These are phyloP conservation scores for Microsporum audouinii DNA, from an alignment of 2,329 filamentous ascomycete species.

Conservation along the genomic window DNA sequence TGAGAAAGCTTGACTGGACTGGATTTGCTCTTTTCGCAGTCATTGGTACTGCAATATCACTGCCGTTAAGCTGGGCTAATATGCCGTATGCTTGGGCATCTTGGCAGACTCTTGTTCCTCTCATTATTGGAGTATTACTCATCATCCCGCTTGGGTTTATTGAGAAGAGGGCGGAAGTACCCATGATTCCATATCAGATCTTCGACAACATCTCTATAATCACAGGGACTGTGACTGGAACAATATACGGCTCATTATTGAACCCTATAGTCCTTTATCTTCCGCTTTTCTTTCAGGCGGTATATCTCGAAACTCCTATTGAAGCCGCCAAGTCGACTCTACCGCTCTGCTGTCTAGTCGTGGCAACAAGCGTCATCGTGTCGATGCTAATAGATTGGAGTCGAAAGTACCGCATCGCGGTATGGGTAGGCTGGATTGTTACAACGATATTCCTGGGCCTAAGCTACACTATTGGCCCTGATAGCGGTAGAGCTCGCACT, in stretches of 20 bases:
- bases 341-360: neutral
- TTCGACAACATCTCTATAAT: neutral
- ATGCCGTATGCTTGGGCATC: constrained; percentile 53
- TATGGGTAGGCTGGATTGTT: neutral
- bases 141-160: constrained; percentile 44
- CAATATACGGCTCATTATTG: neutral
- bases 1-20: constrained; percentile 49
- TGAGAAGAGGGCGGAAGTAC: constrained; percentile 27
- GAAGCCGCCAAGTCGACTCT: neutral
- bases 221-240: neutral
- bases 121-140: constrained; percentile 44
- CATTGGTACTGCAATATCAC: constrained; percentile 47
- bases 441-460: neutral
- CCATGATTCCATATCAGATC: neutral
- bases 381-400: neutral
- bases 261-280: neutral
- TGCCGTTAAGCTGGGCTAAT: constrained; percentile 53
- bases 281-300: neutral
- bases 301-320: neutral
- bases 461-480: neutral
- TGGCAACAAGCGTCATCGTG: neutral
- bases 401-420: neutral
- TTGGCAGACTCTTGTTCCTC: constrained; percentile 50
- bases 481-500: neutral
- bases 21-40: constrained; percentile 51